Base-by-base conservation (phyloP, 1,139 yeast genomes). In the Sugiyamaella japonica region DNA sequence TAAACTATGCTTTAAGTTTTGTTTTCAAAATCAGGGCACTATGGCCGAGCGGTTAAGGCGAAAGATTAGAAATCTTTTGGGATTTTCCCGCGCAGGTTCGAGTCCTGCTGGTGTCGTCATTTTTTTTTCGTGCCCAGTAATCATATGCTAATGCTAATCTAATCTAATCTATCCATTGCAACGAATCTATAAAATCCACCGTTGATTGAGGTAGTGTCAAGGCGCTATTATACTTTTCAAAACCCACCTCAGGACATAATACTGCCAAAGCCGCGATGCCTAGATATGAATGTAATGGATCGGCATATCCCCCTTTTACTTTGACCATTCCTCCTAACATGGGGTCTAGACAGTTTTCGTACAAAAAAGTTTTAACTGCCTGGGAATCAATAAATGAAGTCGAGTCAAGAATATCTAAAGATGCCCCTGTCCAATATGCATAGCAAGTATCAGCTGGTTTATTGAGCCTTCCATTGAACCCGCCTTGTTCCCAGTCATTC, bases 361-460 rank as follows among this genome's bases (percentile, higher is more conserved):
- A 64, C 23, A 93, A 71, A 64, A 78, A 90, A 2, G 67, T 61
- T 7, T 67, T 63, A 1, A 81, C 78, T 2, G 68, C 66, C 0
- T 66, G 66, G 1, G 62, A 49, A 55, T 84, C 76, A 1, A 81
- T 64, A 15, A 82, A 66, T 0, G 62, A 62, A 36, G 45, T 48
- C 28, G 61, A 63, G 1, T 59, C 69, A 10, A 84, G 69, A 47
- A 85, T 59, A 1, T 68, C 67, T 56, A 90, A 72, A 8, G 89
- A 76, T 1, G 82, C 95, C 8, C 83, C 69, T 48, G 83, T 81
- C 99, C 99, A 93, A 79, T 91, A 93, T 7, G 89, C 81, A 69
- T 93, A 93, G 72, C 99, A 93, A 0, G 97, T 87, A 69, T 93
- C 99, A 3, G 87, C 86, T 51, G 78, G 80, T 68, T 93, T 93